Conservation (phyloP, 257 asterid genomes). For the Buddleja alternifolia region DNA sequence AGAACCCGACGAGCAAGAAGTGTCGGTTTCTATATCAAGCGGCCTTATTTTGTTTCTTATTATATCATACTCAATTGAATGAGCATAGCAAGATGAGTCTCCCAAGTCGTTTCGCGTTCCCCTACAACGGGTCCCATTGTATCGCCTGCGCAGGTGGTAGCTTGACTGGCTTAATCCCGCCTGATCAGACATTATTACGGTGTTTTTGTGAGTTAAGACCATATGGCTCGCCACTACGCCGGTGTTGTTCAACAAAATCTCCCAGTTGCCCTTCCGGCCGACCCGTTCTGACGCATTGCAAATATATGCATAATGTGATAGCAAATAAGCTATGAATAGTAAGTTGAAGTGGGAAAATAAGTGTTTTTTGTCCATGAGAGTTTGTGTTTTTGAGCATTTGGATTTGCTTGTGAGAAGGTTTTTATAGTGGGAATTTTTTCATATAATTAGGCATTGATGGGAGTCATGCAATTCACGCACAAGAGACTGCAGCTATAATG, state of each 20-base stretch:
- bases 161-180: constrained; percentile 39
- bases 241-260: constrained; percentile 47
- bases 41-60: constrained; percentile 47
- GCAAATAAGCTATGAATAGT: constrained; percentile 12
- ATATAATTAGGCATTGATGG: not conserved
- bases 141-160: constrained; percentile 38
- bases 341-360: constrained; percentile 23
- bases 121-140: constrained; percentile 46
- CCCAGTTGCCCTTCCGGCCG: constrained; percentile 51
- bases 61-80: constrained; percentile 62
- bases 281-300: constrained; percentile 6
- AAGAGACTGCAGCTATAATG: not conserved
- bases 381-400: not conserved
- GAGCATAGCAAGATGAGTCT: constrained; percentile 59
- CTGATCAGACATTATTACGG: constrained; percentile 62
- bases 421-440: constrained; percentile 10
- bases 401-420: constrained; percentile 8
- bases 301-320: constrained; percentile 8
- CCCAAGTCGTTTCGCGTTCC: constrained; percentile 13
- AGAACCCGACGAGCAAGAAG: constrained; percentile 68
- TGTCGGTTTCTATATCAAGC: constrained; percentile 43
- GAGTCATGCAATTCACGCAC: constrained; percentile 24
- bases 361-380: constrained; percentile 35
- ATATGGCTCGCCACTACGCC: constrained; percentile 76
- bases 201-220: constrained; percentile 61